These are phyloP conservation scores for Punica granatum DNA, from an alignment of 345 rosid genomes.

Conservation along the genomic window DNA sequence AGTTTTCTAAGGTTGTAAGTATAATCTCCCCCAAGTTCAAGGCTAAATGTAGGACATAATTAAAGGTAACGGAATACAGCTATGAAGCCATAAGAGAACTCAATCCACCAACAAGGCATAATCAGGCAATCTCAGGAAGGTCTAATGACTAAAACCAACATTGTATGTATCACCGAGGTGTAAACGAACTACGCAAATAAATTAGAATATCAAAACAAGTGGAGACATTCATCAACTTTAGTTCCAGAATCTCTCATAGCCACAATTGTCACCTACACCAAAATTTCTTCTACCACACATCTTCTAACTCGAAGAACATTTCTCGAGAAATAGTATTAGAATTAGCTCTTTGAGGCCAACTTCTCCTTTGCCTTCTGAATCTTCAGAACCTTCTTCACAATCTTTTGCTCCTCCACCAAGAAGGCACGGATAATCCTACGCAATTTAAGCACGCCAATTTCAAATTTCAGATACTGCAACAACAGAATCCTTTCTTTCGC, in stretches of 20 bases:
- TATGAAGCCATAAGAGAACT: too few species aligned
- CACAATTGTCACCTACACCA: neutral
- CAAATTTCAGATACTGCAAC: neutral
- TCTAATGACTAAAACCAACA: neutral
- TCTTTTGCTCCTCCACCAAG: constrained; percentile 25
- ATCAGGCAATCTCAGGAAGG: neutral
- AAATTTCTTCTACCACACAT: constrained; percentile 2
- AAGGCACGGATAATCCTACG: constrained; percentile 37
- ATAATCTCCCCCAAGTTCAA: too few species aligned
- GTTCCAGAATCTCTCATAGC: neutral
- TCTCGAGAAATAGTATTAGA: neutral
- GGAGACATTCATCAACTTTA: neutral
- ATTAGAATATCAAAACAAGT: neutral
- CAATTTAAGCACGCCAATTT: neutral
- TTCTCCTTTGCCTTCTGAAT: constrained; percentile 39
- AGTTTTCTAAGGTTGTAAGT: too few species aligned
- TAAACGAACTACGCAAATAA: neutral
- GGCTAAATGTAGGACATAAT: too few species aligned
- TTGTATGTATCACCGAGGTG: neutral
- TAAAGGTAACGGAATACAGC: too few species aligned
- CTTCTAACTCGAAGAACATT: neutral
- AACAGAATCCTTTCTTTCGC: neutral
- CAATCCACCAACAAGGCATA: neutral
- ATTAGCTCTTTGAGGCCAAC: constrained; percentile 23
- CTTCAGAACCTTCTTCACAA: constrained; percentile 25